phyloP scores from a whole-genome alignment of 2,329 filamentous ascomycete genomes.

The Exutisphaerella laricina region DNA sequence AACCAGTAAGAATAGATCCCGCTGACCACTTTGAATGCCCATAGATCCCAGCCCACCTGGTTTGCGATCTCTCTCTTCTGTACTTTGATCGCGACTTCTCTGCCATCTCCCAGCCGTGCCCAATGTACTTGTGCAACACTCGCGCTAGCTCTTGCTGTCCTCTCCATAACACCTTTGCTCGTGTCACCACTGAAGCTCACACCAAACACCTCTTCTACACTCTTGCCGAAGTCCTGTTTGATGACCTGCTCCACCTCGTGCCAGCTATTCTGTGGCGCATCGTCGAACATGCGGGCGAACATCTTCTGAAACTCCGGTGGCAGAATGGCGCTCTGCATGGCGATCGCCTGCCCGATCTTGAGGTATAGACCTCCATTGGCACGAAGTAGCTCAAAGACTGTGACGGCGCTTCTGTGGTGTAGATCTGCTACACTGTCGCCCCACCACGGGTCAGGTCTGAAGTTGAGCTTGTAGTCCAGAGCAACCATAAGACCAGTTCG shows the following conservation, averaged over 20 bases:
- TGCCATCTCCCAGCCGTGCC: constrained; percentile 77
- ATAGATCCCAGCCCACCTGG: constrained; percentile 91
- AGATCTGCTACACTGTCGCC: constrained; percentile 70
- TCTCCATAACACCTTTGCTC: constrained; percentile 63
- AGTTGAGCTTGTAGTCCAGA: constrained; percentile 95
- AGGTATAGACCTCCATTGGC: constrained; percentile 89
- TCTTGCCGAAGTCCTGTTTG: constrained; percentile 78
- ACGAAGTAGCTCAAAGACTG: constrained; percentile 73
- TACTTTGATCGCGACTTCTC: constrained; percentile 91
- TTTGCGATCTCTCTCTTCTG: constrained; percentile 91
- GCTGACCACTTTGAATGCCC: constrained; percentile 87
- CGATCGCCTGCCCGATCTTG: constrained; percentile 97
- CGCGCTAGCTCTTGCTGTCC: constrained; percentile 69
- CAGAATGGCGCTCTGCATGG: constrained; percentile 92
- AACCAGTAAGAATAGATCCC: constrained; percentile 82
- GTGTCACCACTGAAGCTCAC: constrained; percentile 60
- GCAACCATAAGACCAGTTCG: constrained; percentile 72
- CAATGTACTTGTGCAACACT: constrained; percentile 97
- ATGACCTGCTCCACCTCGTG: constrained; percentile 79
- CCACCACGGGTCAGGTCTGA: constrained; percentile 69
- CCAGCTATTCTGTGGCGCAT: constrained; percentile 91
- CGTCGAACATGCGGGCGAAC: constrained; percentile 96
- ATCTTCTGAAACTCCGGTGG: constrained; percentile 94
- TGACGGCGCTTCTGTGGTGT: constrained; percentile 76
- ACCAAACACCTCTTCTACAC: constrained; percentile 85